Evolutionary conservation across 805 yeast genomes (phyloP), one percentile per base, ranked within the genome.

Genomic region (Starmera caribaea): DNA sequence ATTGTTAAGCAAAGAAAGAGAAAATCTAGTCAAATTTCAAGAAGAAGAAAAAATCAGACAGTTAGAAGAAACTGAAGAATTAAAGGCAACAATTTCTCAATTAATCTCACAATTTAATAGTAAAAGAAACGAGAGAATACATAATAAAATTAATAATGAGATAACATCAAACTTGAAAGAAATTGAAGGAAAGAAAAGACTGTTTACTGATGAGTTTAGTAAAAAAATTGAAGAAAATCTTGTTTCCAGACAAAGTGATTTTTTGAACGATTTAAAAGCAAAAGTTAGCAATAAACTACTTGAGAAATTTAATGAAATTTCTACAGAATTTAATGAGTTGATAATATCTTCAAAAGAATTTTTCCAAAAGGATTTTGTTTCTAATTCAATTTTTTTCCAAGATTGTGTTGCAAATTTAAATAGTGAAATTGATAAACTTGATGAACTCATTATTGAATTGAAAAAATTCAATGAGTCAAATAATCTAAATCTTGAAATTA

Each of bases 211-310:
- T 4, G 45, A 42, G 6, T 41, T 48, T 31, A 45, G 40, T 16
- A 17, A 38, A 2, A 44, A 44, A 16, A 38, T 50, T 12, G 37
- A 38, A 3, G 45, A 50, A 3, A 39, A 38, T 2, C 48, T 54
- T 54, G 12, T 42, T 14, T 9, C 21, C 4, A 45, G 41, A 8
- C 56, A 51, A 33, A 27, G 15, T 34, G 39, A 16, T 48, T 50
- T 27, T 33, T 37, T 15, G 39, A 41, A n/a, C 34, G 41, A 8
- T 26, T 48, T 2, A 8, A 15, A 2, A 15, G 36, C 1, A 40
- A 45, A 34, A 15, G 40, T 2, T 28, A 29, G 4, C 5, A 9
- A 21, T 21, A 21, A 5, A 21, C 8, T 21, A 21, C 9, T 21
- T 21, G 26, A 21, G 8, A 21, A 5, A 21, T 21, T 21, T 5